phyloP scores from a whole-genome alignment of 176 grass and related monocot genomes.

The Melocanna baccifera region DNA sequence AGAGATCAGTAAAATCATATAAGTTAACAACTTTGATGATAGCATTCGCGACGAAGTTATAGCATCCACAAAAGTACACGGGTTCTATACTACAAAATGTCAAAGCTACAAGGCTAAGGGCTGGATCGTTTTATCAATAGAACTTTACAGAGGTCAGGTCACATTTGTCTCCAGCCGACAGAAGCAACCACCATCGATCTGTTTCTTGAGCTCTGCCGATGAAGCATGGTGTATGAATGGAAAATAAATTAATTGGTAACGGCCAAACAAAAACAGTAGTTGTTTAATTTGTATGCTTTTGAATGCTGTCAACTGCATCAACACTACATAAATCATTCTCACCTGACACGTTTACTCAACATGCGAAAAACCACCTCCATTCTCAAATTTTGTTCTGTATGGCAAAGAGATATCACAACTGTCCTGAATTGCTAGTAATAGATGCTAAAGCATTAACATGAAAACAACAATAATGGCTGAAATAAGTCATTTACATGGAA shows the following conservation, averaged over 20 bases:
- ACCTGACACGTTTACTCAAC: too few species aligned
- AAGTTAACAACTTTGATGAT: not conserved
- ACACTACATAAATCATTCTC: too few species aligned
- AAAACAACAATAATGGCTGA: too few species aligned
- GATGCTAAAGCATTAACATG: too few species aligned
- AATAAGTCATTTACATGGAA: too few species aligned
- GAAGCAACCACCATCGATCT: not conserved
- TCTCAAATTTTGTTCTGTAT: too few species aligned
- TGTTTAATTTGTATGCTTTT: not conserved
- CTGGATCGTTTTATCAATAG: constrained; percentile 24
- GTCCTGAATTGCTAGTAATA: too few species aligned
- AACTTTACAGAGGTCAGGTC: not conserved
- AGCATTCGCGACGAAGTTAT: not conserved
- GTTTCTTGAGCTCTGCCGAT: constrained; percentile 1
- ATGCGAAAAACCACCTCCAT: too few species aligned
- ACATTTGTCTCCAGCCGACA: not conserved
- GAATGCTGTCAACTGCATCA: too few species aligned
- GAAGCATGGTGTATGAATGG: not conserved
- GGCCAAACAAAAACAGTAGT: not conserved
- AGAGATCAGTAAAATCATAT: not conserved
- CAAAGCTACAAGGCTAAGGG: constrained; percentile 7
- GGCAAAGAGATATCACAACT: too few species aligned
- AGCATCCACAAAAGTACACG: not conserved
- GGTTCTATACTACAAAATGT: constrained; percentile 5
- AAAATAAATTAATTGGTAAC: not conserved